phyloP scores from a whole-genome alignment of 176 grass and related monocot genomes.

The Dactylis glomerata region DNA sequence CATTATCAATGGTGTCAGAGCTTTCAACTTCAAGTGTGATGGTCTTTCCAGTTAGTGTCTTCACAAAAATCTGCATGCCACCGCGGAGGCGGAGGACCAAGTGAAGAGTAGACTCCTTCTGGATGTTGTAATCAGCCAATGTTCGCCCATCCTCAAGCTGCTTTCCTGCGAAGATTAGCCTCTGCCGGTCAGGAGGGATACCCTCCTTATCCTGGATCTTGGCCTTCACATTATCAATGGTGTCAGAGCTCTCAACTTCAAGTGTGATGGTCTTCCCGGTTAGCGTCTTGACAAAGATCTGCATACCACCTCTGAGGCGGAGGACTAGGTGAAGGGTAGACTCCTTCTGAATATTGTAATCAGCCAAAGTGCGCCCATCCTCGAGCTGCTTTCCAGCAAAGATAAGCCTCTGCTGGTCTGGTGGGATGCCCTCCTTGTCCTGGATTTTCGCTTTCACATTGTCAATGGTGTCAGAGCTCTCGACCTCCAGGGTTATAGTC shows the following conservation, averaged over 20 bases:
- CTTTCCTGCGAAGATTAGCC: slow-evolving; percentile 31
- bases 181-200: slow-evolving; percentile 20
- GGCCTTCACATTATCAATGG: slow-evolving; percentile 29
- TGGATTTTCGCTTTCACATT: slow-evolving; percentile 36
- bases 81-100: slow-evolving; percentile 6
- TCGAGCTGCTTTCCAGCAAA: slow-evolving; percentile 29
- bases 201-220: slow-evolving; percentile 33
- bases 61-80: slow-evolving; percentile 46
- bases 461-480: slow-evolving; percentile 39
- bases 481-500: slow-evolving; percentile 28
- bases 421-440: slow-evolving; percentile 32
- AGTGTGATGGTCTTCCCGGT: slow-evolving; percentile 33
- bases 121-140: slow-evolving; percentile 29
- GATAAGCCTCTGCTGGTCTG: slow-evolving; percentile 23
- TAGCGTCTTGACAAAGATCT: slow-evolving; percentile 26
- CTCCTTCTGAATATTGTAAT: slow-evolving; percentile 35
- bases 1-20: slow-evolving; percentile 34
- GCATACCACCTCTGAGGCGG: slow-evolving; percentile 20
- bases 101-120: slow-evolving; percentile 42
- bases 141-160: slow-evolving; percentile 16
- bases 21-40: slow-evolving; percentile 29
- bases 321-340: slow-evolving; percentile 23
- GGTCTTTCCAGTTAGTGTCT: slow-evolving; percentile 35
- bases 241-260: slow-evolving; percentile 28
- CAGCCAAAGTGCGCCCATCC: slow-evolving; percentile 21